These are phyloP conservation scores for Solanum chilense DNA, from an alignment of 257 asterid species.

Conservation along the genomic window DNA sequence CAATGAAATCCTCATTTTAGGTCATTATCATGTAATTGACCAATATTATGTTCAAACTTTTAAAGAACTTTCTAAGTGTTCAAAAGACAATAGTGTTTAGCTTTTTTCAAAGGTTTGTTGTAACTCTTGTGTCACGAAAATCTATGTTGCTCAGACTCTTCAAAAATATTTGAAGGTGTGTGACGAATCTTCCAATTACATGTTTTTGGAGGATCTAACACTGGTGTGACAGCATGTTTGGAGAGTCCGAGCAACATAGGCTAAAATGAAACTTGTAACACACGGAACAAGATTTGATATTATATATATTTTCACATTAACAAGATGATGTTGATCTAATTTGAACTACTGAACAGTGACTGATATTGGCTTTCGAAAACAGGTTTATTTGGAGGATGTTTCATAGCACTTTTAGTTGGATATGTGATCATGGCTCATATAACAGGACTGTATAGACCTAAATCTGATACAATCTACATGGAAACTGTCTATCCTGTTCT, in stretches of 20 bases:
- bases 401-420: constrained; percentile 64
- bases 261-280: not conserved
- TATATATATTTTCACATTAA: not conserved
- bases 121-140: no score
- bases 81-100: not conserved
- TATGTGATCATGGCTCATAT: constrained; percentile 71
- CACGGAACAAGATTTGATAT: not conserved
- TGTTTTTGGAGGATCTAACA: not conserved
- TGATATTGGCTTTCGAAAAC: constrained; percentile 7
- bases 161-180: not conserved
- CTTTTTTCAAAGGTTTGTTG: not conserved
- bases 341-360: not conserved
- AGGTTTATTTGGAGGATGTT: constrained; percentile 80
- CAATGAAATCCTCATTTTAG: not conserved
- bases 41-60: constrained; percentile 9
- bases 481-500: constrained; percentile 85
- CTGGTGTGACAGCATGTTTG: not conserved
- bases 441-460: constrained; percentile 57
- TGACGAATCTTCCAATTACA: not conserved
- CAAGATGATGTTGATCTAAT: not conserved
- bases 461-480: constrained; percentile 63
- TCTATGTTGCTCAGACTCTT: not conserved
- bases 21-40: constrained; percentile 19
- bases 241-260: not conserved
- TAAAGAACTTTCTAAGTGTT: not conserved